Evolutionary conservation across 208 protist species (phyloP).

Genomic region (Spongospora subterranea): DNA sequence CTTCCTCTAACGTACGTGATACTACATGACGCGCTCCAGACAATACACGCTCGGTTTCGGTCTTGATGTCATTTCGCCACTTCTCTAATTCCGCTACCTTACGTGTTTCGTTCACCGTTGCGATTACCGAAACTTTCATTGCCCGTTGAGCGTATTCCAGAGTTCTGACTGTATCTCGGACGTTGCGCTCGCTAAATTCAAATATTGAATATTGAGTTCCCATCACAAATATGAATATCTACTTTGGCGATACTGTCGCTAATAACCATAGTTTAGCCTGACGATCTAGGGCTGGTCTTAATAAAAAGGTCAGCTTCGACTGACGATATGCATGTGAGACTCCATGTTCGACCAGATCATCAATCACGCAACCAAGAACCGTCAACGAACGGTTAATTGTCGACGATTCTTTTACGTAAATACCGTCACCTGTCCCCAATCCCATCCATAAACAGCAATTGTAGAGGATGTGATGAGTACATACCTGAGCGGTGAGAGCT

Average conservation of each 20-base stretch:
- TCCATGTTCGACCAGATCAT: not conserved
- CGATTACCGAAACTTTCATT: not conserved
- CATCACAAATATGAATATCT: not conserved
- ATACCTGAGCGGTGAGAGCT: not conserved
- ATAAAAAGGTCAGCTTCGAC: slow-evolving; percentile 20
- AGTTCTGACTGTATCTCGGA: not conserved
- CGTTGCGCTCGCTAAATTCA: not conserved
- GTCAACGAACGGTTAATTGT: slow-evolving; percentile 43
- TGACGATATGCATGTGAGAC: not conserved
- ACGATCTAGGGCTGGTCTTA: not conserved
- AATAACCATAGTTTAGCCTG: not conserved
- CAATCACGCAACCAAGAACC: slow-evolving; percentile 6
- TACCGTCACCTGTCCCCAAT: too few species aligned
- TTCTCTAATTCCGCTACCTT: not conserved
- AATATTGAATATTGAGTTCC: not conserved
- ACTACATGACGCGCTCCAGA: too few species aligned
- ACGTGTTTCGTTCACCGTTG: not conserved
- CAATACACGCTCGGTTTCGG: too few species aligned
- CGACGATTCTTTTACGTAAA: not conserved
- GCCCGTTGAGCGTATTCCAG: slow-evolving; percentile 34
- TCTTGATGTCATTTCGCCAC: not conserved
- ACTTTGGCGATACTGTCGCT: not conserved
- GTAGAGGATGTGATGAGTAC: too few species aligned
- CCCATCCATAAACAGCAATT: too few species aligned
- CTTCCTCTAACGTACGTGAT: not conserved